phyloP scores from a whole-genome alignment of 83 land plant species.

The Picea abies region DNA sequence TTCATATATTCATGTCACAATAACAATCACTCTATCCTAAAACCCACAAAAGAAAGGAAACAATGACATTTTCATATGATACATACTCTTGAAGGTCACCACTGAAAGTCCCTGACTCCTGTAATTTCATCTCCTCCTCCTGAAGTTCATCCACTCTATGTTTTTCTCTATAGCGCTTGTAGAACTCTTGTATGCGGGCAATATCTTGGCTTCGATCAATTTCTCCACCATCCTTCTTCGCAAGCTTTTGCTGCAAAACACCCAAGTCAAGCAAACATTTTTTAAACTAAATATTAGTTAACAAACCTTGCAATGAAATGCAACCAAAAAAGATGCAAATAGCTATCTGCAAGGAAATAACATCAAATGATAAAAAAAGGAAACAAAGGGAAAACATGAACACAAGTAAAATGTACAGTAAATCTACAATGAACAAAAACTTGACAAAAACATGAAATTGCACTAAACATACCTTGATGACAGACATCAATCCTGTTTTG shows the following conservation, averaged over 20 bases:
- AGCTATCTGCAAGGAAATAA: background rate
- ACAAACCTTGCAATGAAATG: background rate
- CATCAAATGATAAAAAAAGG: background rate
- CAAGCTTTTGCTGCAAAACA: constrained; percentile 84
- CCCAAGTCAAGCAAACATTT: background rate
- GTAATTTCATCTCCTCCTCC: constrained; percentile 61
- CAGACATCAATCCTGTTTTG: constrained; percentile 81
- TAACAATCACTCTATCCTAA: background rate
- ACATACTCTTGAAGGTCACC: constrained; percentile 72
- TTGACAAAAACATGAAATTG: background rate
- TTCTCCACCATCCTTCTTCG: constrained; percentile 66
- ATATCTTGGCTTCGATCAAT: constrained; percentile 89
- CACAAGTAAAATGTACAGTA: background rate
- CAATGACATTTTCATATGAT: background rate
- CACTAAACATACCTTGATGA: constrained; percentile 56
- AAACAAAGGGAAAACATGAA: constrained; percentile 11
- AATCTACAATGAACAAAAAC: background rate
- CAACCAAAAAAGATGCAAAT: background rate
- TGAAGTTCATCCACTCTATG: constrained; percentile 77
- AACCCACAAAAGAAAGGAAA: background rate
- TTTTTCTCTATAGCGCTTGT: constrained; percentile 66
- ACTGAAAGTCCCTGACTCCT: constrained; percentile 61
- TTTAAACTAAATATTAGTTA: background rate
- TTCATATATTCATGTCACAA: background rate
- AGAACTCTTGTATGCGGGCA: constrained; percentile 68